Conservation (phyloP, 2,329 filamentous ascomycete genomes). For the Pleomassaria siparia region DNA sequence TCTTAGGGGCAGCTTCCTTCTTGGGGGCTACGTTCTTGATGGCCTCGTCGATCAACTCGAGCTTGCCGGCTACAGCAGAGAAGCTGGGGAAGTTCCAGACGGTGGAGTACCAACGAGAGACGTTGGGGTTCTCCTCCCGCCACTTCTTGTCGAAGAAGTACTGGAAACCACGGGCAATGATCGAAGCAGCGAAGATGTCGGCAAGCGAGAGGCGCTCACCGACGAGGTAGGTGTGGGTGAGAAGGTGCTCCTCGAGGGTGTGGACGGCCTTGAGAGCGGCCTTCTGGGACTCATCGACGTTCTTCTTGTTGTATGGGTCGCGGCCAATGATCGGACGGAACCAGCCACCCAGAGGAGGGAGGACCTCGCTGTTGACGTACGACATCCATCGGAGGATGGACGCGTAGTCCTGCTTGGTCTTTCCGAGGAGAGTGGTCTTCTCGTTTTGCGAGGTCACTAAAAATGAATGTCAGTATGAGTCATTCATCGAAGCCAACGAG, state of each 20-base stretch:
- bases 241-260: slow-evolving; percentile 83
- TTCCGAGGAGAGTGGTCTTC: slow-evolving; percentile 98
- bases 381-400: slow-evolving; percentile 99
- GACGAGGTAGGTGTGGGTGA: slow-evolving; percentile 93
- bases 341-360: slow-evolving; percentile 73
- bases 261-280: slow-evolving; percentile 66
- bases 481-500: slow-evolving; percentile 19
- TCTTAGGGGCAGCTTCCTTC: slow-evolving; percentile 66
- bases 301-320: slow-evolving; percentile 96
- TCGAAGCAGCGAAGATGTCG: slow-evolving; percentile 80
- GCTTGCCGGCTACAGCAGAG: slow-evolving; percentile 73
- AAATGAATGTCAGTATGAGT: slow-evolving; percentile 30
- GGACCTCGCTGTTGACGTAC: slow-evolving; percentile 87
- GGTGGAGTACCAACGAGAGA: slow-evolving; percentile 92
- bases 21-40: slow-evolving; percentile 74
- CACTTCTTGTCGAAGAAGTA: slow-evolving; percentile 92
- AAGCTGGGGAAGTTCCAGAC: slow-evolving; percentile 91
- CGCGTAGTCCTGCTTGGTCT: slow-evolving; percentile 99
- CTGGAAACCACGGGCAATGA: slow-evolving; percentile 86
- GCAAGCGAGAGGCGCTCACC: slow-evolving; percentile 97
- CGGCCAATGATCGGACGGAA: slow-evolving; percentile 82
- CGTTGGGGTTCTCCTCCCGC: slow-evolving; percentile 79
- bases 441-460: slow-evolving; percentile 98
- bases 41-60: slow-evolving; percentile 79
- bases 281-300: slow-evolving; percentile 77